Evolutionary conservation across 192 early-diverging fungal species (phyloP).

Genomic region (Rhizophagus clarus): DNA sequence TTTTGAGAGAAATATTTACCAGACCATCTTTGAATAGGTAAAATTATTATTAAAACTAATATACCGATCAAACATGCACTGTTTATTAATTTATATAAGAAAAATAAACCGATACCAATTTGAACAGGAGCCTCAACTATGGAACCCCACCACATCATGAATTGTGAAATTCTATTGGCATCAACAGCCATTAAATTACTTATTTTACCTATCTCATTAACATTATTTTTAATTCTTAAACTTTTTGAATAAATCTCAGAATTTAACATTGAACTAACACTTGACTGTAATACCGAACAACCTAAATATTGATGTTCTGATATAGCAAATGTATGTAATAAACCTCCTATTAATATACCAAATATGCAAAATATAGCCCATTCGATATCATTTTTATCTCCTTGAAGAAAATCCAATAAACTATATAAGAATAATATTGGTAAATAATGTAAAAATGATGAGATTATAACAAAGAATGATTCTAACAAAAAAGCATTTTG

Average conservation of each 20-base stretch:
- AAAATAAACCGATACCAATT: constrained; percentile 62
- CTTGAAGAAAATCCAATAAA: constrained; percentile 38
- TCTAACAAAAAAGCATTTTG: constrained; percentile 30
- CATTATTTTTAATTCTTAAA: constrained; percentile 50
- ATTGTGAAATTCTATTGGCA: constrained; percentile 61
- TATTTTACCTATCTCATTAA: constrained; percentile 53
- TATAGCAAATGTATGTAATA: neutral
- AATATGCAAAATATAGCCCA: neutral
- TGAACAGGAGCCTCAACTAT: constrained; percentile 60
- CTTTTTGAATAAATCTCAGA: constrained; percentile 71
- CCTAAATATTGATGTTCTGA: constrained; percentile 6
- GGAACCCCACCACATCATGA: constrained; percentile 53
- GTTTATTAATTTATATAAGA: constrained; percentile 80
- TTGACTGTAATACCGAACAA: neutral
- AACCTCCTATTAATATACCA: constrained; percentile 1
- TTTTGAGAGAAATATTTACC: constrained; percentile 35
- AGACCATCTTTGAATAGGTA: constrained; percentile 36
- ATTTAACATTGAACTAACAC: constrained; percentile 53
- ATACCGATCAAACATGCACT: constrained; percentile 38
- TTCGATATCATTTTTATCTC: neutral
- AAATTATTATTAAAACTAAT: constrained; percentile 43
- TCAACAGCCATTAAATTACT: constrained; percentile 79
- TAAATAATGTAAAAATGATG: constrained; percentile 36
- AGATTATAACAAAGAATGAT: constrained; percentile 8
- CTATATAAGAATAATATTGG: constrained; percentile 41